phyloP scores from a whole-genome alignment of 2,329 filamentous ascomycete genomes.

The Paecilomyces sp. region DNA sequence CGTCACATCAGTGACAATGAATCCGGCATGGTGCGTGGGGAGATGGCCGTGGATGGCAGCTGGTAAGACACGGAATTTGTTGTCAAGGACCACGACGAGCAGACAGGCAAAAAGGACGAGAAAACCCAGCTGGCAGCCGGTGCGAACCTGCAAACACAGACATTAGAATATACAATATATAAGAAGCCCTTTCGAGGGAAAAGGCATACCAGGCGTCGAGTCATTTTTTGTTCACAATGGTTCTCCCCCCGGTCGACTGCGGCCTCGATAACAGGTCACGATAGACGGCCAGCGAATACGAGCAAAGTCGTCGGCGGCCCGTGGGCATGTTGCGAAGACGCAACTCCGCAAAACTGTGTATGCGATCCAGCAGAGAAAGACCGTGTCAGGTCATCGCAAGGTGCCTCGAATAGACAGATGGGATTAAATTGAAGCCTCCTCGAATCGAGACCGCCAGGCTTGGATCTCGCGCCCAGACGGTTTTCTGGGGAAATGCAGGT shows the following conservation, averaged over 20 bases:
- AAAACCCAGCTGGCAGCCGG: slow-evolving; percentile 66
- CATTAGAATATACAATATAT: slow-evolving; percentile 7
- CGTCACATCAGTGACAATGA: slow-evolving; percentile 78
- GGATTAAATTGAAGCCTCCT: neutral
- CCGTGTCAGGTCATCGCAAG: slow-evolving; percentile 23
- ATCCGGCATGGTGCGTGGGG: slow-evolving; percentile 75
- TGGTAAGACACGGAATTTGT: slow-evolving; percentile 79
- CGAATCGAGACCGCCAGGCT: slow-evolving; percentile 3
- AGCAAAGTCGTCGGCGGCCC: slow-evolving; percentile 4
- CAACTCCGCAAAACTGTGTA: slow-evolving; percentile 3
- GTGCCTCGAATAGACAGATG: slow-evolving; percentile 12
- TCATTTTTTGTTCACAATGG: slow-evolving; percentile 18
- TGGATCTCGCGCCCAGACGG: slow-evolving; percentile 7
- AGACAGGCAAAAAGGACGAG: slow-evolving; percentile 61
- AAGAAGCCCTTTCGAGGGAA: neutral
- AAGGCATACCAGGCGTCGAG: slow-evolving; percentile 35
- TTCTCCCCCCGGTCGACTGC: neutral
- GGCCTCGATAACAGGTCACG: slow-evolving; percentile 1
- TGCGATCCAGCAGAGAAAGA: slow-evolving; percentile 19
- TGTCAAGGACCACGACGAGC: slow-evolving; percentile 75
- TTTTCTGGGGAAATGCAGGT: slow-evolving; percentile 18
- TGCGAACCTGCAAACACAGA: slow-evolving; percentile 45
- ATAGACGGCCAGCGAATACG: slow-evolving; percentile 4
- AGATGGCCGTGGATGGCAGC: slow-evolving; percentile 79
- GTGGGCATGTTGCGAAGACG: slow-evolving; percentile 4